Percentiles rank a stretch among this genome's conserved stretches.
phyloP scores from a whole-genome alignment of 2,329 filamentous ascomycete genomes.

The Colletotrichum kahawae region DNA sequence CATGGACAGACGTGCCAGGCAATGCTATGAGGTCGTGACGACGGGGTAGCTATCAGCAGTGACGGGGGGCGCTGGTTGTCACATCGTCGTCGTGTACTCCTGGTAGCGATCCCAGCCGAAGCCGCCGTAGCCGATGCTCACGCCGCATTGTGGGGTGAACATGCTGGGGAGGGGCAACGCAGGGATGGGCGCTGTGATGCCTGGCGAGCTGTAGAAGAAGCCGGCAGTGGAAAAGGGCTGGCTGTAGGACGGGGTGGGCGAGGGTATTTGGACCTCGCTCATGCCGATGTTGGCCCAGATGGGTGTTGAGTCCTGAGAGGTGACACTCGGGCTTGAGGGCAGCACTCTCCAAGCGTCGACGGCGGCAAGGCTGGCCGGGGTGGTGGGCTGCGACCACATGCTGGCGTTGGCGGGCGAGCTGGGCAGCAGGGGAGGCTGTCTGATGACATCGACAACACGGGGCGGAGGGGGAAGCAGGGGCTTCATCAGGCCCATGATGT shows the following conservation, averaged over 20 bases:
- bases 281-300: constrained; percentile 83
- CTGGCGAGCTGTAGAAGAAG: constrained; percentile 81
- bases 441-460: constrained; percentile 86
- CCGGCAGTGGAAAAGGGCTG: constrained; percentile 76
- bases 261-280: constrained; percentile 76
- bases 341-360: constrained; percentile 91
- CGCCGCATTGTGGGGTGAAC: constrained; percentile 83
- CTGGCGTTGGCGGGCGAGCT: constrained; percentile 76
- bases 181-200: constrained; percentile 75
- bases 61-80: constrained; percentile 62
- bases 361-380: constrained; percentile 69
- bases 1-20: constrained; percentile 31
- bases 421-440: constrained; percentile 83
- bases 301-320: constrained; percentile 73
- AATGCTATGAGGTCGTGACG: constrained; percentile 51
- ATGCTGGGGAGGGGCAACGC: constrained; percentile 85
- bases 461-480: constrained; percentile 86
- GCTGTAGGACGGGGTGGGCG: constrained; percentile 80
- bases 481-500: constrained; percentile 84
- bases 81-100: constrained; percentile 88
- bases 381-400: constrained; percentile 75
- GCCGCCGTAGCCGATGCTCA: constrained; percentile 74
- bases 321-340: constrained; percentile 84
- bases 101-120: constrained; percentile 89
- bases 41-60: constrained; percentile 51